Conservation (phyloP, 305 asterid species). For the Withania somnifera region DNA sequence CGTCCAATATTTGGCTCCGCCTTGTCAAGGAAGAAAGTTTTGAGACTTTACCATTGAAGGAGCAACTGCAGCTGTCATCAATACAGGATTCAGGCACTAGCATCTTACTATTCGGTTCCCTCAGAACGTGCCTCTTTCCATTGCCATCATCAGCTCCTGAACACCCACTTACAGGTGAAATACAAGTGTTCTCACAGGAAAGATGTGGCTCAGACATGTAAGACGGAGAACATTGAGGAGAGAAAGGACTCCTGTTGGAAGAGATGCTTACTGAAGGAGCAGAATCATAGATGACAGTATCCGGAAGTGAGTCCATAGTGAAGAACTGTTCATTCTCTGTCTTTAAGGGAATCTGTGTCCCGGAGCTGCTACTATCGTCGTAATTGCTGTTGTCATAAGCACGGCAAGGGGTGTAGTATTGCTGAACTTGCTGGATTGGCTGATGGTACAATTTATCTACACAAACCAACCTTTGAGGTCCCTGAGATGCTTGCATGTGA, state of each 20-base stretch:
- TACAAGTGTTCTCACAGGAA: constrained; percentile 25
- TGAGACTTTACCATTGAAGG: constrained; percentile 26
- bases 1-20: constrained; percentile 44
- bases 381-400: constrained; percentile 38
- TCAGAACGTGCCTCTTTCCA: constrained; percentile 37
- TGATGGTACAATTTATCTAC: constrained; percentile 24
- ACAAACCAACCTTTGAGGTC: constrained; percentile 24
- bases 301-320: constrained; percentile 76
- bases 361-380: constrained; percentile 29
- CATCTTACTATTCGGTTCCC: constrained; percentile 53
- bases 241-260: constrained; percentile 59
- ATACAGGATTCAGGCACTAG: constrained; percentile 59
- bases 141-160: constrained; percentile 60
- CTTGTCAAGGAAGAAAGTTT: constrained; percentile 34
- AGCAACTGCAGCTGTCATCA: constrained; percentile 41
- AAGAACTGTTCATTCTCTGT: constrained; percentile 42
- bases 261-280: constrained; percentile 57
- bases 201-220: constrained; percentile 30
- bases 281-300: constrained; percentile 25
- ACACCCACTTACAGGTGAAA: constrained; percentile 78
- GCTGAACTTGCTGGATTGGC: constrained; percentile 42
- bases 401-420: constrained; percentile 31
- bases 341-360: constrained; percentile 32
- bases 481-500: constrained; percentile 57
- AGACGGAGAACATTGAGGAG: constrained; percentile 69